phyloP scores from a whole-genome alignment of 2,329 filamentous ascomycete genomes.

The Colletotrichum chlorophyti region DNA sequence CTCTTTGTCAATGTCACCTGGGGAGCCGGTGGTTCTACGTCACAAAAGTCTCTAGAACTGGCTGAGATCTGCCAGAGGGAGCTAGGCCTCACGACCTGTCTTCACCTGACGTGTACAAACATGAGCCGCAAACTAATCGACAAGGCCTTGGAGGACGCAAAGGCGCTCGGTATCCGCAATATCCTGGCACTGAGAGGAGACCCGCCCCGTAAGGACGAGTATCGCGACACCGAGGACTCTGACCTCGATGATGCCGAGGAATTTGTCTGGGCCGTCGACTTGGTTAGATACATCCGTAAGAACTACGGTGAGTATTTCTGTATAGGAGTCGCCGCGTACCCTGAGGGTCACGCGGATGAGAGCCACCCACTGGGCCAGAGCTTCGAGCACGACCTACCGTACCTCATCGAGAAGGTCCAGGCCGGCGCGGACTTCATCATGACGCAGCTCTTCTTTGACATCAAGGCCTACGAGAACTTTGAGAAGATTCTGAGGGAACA shows the following conservation, averaged over 20 bases:
- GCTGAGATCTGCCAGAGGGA: conserved; percentile 95
- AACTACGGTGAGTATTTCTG: conserved; percentile 95
- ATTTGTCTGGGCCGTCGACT: conserved; percentile 87
- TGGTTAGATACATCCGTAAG: conserved; percentile 87
- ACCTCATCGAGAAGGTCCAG: conserved; percentile 85
- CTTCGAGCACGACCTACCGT: conserved; percentile 83
- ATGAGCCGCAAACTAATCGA: conserved; percentile 90
- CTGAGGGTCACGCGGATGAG: conserved; percentile 93
- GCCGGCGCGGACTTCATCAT: conserved; percentile 98
- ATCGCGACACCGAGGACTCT: conserved; percentile 68
- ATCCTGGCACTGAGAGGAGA: conserved; percentile 93
- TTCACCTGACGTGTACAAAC: conserved; percentile 97
- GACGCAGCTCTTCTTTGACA: conserved; percentile 97
- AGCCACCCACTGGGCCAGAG: conserved; percentile 76
- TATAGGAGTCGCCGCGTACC: conserved; percentile 92
- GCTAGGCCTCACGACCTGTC: conserved; percentile 88
- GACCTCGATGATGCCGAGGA: conserved; percentile 73
- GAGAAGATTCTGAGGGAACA: conserved; percentile 80
- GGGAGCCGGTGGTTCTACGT: conserved; percentile 94
- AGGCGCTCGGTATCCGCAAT: conserved; percentile 88
- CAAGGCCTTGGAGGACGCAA: conserved; percentile 87
- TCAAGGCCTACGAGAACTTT: conserved; percentile 81
- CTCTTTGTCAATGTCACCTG: conserved; percentile 98
- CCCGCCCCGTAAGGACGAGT: conserved; percentile 88
- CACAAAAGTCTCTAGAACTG: conserved; percentile 88